Percentiles rank a stretch among this genome's conserved stretches.
These are phyloP conservation scores for Psilocybe mexicana DNA, from an alignment of 1,284 basidiomycete genomes.

Conservation along the genomic window DNA sequence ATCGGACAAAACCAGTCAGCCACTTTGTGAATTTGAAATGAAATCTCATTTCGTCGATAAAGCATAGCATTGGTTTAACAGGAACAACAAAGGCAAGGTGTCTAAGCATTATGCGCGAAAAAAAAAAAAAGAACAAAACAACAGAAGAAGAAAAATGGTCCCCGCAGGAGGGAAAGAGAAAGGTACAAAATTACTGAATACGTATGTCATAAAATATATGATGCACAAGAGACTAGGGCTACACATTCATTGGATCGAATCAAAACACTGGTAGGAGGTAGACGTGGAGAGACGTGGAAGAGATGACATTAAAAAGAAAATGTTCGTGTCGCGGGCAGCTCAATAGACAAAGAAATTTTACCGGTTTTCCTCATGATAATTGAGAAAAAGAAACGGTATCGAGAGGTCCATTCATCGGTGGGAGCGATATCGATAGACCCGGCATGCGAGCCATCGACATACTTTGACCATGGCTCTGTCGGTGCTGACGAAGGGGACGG, in stretches of 20 bases:
- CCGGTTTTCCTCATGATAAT: background rate
- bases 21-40: too few species aligned
- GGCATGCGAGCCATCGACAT: background rate
- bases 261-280: background rate
- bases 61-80: background rate
- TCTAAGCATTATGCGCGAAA: background rate
- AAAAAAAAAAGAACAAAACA: background rate
- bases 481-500: slow-evolving; percentile 20
- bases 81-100: background rate
- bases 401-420: slow-evolving; percentile 5
- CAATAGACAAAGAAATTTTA: too few species aligned
- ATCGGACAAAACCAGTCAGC: too few species aligned
- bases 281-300: background rate
- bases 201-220: background rate
- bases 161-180: background rate
- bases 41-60: background rate
- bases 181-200: slow-evolving; percentile 1
- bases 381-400: background rate
- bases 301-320: background rate
- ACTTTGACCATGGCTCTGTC: background rate
- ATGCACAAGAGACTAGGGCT: slow-evolving; percentile 1
- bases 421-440: slow-evolving; percentile 6
- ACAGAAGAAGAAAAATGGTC: background rate
- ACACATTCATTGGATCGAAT: background rate
- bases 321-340: background rate